Evolutionary conservation across 2,329 filamentous ascomycete genomes (phyloP).

Genomic region (Grosmannia huntii): DNA sequence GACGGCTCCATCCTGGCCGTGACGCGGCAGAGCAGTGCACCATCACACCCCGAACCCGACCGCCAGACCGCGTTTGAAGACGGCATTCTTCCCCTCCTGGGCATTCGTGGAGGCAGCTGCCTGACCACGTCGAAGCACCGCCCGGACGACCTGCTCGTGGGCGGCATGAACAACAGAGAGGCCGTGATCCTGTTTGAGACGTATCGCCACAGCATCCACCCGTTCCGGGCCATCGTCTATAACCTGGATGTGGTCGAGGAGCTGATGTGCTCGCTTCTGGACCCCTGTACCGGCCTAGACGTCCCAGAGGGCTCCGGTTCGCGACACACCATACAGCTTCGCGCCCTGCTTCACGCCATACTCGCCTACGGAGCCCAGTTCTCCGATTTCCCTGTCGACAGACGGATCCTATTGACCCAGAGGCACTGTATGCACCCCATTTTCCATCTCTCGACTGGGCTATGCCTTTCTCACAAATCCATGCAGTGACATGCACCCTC

Average conservation of each 20-base stretch:
- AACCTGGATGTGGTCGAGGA: too few species aligned
- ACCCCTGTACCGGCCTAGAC: too few species aligned
- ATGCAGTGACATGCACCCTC: too few species aligned
- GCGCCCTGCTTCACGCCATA: background rate
- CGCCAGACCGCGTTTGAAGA: background rate
- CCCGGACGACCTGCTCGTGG: constrained; percentile 14
- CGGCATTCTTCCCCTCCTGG: background rate
- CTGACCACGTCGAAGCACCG: too few species aligned
- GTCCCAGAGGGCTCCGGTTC: too few species aligned
- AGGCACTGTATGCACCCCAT: background rate
- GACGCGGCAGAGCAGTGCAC: background rate
- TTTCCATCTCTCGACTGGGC: background rate
- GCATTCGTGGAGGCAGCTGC: background rate
- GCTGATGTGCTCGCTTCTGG: too few species aligned
- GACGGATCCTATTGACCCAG: background rate
- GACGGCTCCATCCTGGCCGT: background rate
- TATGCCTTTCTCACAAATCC: background rate
- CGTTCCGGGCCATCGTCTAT: too few species aligned
- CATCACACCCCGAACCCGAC: background rate
- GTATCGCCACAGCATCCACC: too few species aligned
- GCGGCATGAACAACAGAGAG: too few species aligned
- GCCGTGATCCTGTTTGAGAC: too few species aligned
- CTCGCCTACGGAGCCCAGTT: background rate
- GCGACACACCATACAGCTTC: background rate
- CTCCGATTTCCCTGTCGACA: background rate